Evolutionary conservation across 129 eudicot species (phyloP).

Genomic region (Flaveria linearis): DNA sequence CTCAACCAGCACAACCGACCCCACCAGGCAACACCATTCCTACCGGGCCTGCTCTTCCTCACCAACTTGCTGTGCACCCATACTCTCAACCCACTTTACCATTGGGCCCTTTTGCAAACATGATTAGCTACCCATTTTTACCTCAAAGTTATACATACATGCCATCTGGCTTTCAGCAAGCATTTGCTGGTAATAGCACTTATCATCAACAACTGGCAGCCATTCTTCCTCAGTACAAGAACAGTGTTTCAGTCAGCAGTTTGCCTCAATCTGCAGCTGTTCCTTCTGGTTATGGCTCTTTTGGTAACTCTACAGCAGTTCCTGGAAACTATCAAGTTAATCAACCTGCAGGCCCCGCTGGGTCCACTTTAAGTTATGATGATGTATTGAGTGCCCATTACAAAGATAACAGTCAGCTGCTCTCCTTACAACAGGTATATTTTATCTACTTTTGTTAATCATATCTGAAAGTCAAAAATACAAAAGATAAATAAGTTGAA

Average conservation of each 20-base stretch:
- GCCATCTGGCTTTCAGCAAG: conserved; percentile 93
- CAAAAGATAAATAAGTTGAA: not conserved
- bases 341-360: conserved; percentile 71
- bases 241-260: conserved; percentile 68
- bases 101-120: conserved; percentile 74
- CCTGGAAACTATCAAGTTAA: conserved; percentile 81
- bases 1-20: conserved; percentile 67
- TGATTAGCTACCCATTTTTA: conserved; percentile 80
- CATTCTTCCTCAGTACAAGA: conserved; percentile 75
- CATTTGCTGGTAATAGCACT: conserved; percentile 75
- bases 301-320: conserved; percentile 63
- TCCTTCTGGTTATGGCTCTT: conserved; percentile 79
- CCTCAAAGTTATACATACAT: conserved; percentile 83
- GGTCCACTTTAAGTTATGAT: conserved; percentile 69
- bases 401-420: conserved; percentile 74
- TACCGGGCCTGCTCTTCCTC: conserved; percentile 77
- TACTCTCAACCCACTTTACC: conserved; percentile 86
- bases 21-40: conserved; percentile 59
- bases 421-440: conserved; percentile 91
- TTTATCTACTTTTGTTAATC: not conserved
- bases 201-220: conserved; percentile 86
- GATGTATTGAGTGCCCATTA: conserved; percentile 83
- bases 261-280: conserved; percentile 83
- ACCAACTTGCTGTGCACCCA: conserved; percentile 75
- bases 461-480: not conserved